Evolutionary conservation across 1,139 yeast genomes (phyloP).

Genomic region (Zygoascus hellenicus): DNA sequence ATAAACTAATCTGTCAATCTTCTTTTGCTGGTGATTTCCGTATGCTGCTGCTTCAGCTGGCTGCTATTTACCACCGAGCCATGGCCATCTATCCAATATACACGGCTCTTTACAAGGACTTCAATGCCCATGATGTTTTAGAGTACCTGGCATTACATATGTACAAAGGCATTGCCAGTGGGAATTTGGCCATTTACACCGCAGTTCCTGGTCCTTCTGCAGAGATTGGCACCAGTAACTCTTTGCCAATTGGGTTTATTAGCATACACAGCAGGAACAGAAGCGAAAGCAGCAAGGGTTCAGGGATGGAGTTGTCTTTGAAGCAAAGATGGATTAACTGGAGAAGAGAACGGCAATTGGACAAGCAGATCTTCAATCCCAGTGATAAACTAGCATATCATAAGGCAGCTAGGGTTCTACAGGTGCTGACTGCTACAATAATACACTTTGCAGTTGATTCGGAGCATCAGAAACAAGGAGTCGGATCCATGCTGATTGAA

Average conservation of each 20-base stretch:
- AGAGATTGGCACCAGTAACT: too few relatives aligned
- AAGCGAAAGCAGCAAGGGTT: background rate
- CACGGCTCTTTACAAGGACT: slow-evolving; percentile 4
- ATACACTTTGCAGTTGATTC: slow-evolving; percentile 16
- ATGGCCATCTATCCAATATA: slow-evolving; percentile 2
- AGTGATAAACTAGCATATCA: background rate
- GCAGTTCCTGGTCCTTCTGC: background rate
- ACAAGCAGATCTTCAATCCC: background rate
- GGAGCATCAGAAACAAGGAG: slow-evolving; percentile 11
- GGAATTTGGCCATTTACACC: background rate
- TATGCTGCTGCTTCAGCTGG: background rate
- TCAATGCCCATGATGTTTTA: background rate
- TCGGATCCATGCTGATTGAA: slow-evolving; percentile 13
- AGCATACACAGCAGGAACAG: background rate
- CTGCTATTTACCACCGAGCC: background rate
- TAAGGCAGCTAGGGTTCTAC: slow-evolving; percentile 3
- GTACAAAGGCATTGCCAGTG: background rate
- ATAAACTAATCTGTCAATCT: background rate
- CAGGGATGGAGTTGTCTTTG: too few relatives aligned
- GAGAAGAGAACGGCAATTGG: background rate
- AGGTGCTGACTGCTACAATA: background rate
- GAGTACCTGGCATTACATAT: slow-evolving; percentile 6
- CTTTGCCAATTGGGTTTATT: slow-evolving; percentile 3
- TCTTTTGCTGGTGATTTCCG: background rate
- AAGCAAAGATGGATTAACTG: too few relatives aligned